Conservation (phyloP, 768 basidiomycete species). For the Mycena albidolilacea region DNA sequence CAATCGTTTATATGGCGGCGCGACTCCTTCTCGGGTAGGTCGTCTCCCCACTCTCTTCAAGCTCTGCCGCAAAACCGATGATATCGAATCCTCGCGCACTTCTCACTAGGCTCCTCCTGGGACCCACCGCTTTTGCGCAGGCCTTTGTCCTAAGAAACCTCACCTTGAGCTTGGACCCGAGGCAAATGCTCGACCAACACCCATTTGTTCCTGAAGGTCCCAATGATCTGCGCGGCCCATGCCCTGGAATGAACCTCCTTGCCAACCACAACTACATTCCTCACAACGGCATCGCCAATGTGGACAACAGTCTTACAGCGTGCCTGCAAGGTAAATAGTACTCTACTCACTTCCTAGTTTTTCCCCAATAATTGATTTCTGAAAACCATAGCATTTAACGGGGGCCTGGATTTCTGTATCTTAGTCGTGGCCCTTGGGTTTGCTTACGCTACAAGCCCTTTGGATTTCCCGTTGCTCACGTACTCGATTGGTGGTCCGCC, state of each 20-base stretch:
- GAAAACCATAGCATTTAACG: neutral
- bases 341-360: neutral
- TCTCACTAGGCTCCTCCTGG: neutral
- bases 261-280: neutral
- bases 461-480: neutral
- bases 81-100: neutral
- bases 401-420: neutral
- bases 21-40: neutral
- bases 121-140: neutral
- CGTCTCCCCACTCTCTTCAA: neutral
- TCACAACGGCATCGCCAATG: neutral
- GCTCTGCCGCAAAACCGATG: neutral
- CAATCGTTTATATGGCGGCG: neutral
- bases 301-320: neutral
- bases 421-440: neutral
- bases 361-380: neutral
- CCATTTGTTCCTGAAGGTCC: neutral
- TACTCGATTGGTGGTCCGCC: neutral
- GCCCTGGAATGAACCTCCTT: neutral
- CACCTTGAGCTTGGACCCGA: constrained; percentile 1
- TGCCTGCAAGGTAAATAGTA: neutral
- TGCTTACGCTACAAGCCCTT: neutral
- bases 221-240: neutral
- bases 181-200: neutral
- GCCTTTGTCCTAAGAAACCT: neutral